Base-by-base conservation (phyloP, 2,329 filamentous ascomycete species). In the Hysterium pulicare region DNA sequence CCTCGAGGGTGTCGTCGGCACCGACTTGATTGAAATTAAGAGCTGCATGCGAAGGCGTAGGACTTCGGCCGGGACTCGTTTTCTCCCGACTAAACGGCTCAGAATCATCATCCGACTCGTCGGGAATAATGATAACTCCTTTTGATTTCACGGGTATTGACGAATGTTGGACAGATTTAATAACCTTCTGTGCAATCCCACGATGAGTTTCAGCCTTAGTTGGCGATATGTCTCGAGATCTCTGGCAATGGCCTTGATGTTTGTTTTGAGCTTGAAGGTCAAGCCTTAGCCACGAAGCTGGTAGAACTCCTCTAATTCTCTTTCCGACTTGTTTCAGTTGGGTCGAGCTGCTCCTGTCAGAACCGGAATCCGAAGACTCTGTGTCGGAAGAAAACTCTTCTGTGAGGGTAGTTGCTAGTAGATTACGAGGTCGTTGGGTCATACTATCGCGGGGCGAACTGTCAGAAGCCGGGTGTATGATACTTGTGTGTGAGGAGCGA, bases 221-320 rank as follows among this genome's bases (percentile, higher is more conserved):
- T 13, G 53, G 53, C 26, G 62, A 59, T 2, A 41, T 17, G 15
- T 45, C 17, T 17, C 21, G 35, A 33, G 50, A 36, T 15, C 43
- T 50, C 33, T 45, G 41, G 44, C 26, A 8, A 33, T 40, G 17
- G 34, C 16, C 32, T 35, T 46, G 49, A 30, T 48, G 48, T 44
- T 49, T 54, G 35, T 57, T 48, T 38, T 65, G 65, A 20, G 58
- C 57, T 44, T 69, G 61, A n/a, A 59, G 55, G 45, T 75, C 72
- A 21, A 75, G 65, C 38, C 67, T 71, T 38, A 76, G 51, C 71
- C 72, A 75, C 1, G 73, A 75, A 22, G 73, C 73, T 20, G 73
- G 73, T 15, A 76, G 54, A 6, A 75, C 73, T 10, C 72, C 72
- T 55, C 61, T 71, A 36, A 75, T 75, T 28, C 64, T 66, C 41